phyloP scores from a whole-genome alignment of 2,329 filamentous ascomycete genomes.

The Pseudogymnoascus sp. region DNA sequence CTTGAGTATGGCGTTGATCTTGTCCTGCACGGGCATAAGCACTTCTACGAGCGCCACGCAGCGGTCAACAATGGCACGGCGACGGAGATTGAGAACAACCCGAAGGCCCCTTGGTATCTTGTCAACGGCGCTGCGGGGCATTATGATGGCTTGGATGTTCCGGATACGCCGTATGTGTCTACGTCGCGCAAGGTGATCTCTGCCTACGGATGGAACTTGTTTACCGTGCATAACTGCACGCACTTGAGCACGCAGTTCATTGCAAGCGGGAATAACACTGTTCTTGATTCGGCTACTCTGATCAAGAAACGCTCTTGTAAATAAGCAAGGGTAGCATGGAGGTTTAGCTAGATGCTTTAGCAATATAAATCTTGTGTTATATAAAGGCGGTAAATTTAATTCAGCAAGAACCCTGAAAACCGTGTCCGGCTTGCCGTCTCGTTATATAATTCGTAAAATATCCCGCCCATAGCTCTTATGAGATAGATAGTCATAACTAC shows the following conservation, averaged over 20 bases:
- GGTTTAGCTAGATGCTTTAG: neutral
- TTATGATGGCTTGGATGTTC: slow-evolving; percentile 27
- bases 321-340: neutral
- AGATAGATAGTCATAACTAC: too few relatives aligned
- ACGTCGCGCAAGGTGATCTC: neutral
- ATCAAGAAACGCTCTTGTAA: slow-evolving; percentile 6
- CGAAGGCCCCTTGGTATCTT: slow-evolving; percentile 25
- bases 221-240: slow-evolving; percentile 11
- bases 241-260: slow-evolving; percentile 9
- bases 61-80: slow-evolving; percentile 10
- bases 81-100: slow-evolving; percentile 19
- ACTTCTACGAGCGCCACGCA: slow-evolving; percentile 36
- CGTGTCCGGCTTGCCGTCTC: too few relatives aligned
- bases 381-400: neutral
- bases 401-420: too few relatives aligned
- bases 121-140: slow-evolving; percentile 27
- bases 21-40: slow-evolving; percentile 39
- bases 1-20: slow-evolving; percentile 39
- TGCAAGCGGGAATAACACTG: neutral
- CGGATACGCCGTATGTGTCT: neutral
- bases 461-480: too few relatives aligned
- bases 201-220: slow-evolving; percentile 1
- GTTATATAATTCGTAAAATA: too few relatives aligned
- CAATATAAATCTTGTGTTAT: neutral
- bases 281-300: slow-evolving; percentile 10